A percentile compares a stretch with the other conserved stretches of the same genome.
phyloP scores from a whole-genome alignment of 1,284 basidiomycete species.

The Ustilago xerochloae region DNA sequence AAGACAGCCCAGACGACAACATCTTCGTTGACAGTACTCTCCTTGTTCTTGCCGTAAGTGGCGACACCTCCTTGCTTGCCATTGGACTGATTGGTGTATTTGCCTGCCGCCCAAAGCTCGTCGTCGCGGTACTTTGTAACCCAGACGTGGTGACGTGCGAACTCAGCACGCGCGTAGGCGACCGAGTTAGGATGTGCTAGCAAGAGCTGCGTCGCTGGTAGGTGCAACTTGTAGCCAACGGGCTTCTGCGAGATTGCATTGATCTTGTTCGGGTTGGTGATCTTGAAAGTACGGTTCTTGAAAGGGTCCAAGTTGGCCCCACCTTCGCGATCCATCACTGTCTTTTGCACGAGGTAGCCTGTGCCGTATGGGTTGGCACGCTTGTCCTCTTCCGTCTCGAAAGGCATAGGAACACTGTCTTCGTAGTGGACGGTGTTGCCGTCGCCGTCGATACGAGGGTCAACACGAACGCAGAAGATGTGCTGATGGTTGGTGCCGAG shows the following conservation, averaged over 20 bases:
- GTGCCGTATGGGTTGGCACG: constrained; percentile 67
- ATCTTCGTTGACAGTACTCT: constrained; percentile 67
- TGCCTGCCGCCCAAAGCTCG: constrained; percentile 86
- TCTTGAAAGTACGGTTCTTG: constrained; percentile 64
- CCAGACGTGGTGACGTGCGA: constrained; percentile 82
- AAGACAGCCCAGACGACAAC: constrained; percentile 81
- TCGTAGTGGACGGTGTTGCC: constrained; percentile 76
- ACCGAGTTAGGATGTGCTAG: constrained; percentile 80
- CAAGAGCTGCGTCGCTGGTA: constrained; percentile 76
- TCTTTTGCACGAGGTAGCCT: constrained; percentile 67
- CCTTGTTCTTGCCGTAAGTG: constrained; percentile 75
- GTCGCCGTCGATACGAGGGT: constrained; percentile 92
- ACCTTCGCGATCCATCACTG: constrained; percentile 61
- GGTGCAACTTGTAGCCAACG: constrained; percentile 77
- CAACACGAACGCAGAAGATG: constrained; percentile 80
- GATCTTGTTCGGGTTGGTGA: constrained; percentile 68
- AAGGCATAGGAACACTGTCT: constrained; percentile 68
- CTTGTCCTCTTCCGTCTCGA: constrained; percentile 67
- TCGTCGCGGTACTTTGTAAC: constrained; percentile 74
- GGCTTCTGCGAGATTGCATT: constrained; percentile 72
- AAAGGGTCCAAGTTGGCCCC: constrained; percentile 20
- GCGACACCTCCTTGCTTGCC: constrained; percentile 74
- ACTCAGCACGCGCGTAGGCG: constrained; percentile 80
- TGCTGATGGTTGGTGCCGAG: constrained; percentile 93
- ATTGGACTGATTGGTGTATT: constrained; percentile 82